Conservation (phyloP, 2,329 filamentous ascomycete genomes). For the Tolypocladium inflatum region DNA sequence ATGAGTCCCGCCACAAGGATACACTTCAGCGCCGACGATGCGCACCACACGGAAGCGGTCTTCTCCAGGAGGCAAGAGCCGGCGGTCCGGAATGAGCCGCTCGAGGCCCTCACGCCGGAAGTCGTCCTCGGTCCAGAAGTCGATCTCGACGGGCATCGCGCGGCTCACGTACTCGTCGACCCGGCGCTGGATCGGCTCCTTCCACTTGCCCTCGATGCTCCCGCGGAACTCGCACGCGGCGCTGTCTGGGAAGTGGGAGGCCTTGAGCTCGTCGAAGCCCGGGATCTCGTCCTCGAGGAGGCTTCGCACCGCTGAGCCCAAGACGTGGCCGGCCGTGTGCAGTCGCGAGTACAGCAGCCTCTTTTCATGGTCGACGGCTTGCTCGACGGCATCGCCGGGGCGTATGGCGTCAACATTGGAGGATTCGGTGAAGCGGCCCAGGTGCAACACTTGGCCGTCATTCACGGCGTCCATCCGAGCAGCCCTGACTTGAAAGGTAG, state of each 20-base stretch:
- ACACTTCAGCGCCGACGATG: slow-evolving; percentile 58
- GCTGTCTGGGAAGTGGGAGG: slow-evolving; percentile 59
- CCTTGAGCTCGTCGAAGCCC: slow-evolving; percentile 57
- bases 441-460: slow-evolving; percentile 52
- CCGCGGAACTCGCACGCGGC: slow-evolving; percentile 61
- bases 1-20: slow-evolving; percentile 70
- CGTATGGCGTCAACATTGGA: slow-evolving; percentile 21
- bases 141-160: slow-evolving; percentile 47
- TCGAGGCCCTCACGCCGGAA: slow-evolving; percentile 45
- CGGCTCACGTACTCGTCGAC: slow-evolving; percentile 48
- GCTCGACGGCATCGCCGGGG: slow-evolving; percentile 35
- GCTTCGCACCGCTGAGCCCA: slow-evolving; percentile 56
- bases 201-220: slow-evolving; percentile 53
- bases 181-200: slow-evolving; percentile 50
- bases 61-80: slow-evolving; percentile 30
- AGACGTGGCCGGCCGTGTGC: slow-evolving; percentile 66
- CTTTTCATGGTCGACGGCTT: slow-evolving; percentile 50
- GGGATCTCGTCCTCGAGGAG: slow-evolving; percentile 42
- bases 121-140: slow-evolving; percentile 59
- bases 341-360: slow-evolving; percentile 55
- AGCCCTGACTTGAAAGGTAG: slow-evolving; percentile 36
- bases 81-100: slow-evolving; percentile 43
- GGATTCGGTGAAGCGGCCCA: slow-evolving; percentile 43
- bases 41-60: slow-evolving; percentile 58
- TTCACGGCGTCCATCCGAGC: slow-evolving; percentile 45